phyloP scores from a whole-genome alignment of 495 filamentous ascomycete species.

The Penicillium silybi region DNA sequence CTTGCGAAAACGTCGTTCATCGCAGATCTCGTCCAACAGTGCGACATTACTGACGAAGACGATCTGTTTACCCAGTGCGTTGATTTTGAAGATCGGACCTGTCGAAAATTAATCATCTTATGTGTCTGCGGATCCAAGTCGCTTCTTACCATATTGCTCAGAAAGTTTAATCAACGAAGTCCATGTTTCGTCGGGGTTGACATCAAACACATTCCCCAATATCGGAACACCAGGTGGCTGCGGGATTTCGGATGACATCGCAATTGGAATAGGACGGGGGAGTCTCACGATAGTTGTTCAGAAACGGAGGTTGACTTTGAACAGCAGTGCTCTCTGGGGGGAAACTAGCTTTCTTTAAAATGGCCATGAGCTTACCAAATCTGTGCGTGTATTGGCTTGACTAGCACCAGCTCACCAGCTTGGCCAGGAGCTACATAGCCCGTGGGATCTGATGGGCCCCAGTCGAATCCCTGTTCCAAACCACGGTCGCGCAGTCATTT shows the following conservation, averaged over 20 bases:
- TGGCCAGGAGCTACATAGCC: no score
- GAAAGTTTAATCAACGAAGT: conserved; percentile 59
- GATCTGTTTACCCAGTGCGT: conserved; percentile 47
- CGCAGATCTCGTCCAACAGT: conserved; percentile 66
- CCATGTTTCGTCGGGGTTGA: conserved; percentile 60
- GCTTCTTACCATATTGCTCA: conserved; percentile 54
- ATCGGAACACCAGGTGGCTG: conserved; percentile 63
- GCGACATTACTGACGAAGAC: conserved; percentile 53
- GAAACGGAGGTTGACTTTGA: no score
- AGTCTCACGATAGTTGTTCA: no score
- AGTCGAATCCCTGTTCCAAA: no score
- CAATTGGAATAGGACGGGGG: no score
- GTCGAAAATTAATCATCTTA: not conserved
- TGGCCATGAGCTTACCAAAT: no score
- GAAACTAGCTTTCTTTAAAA: no score
- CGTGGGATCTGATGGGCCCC: no score
- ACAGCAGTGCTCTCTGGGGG: no score
- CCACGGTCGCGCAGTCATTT: no score
- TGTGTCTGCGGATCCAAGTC: not conserved
- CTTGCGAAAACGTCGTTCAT: conserved; percentile 69
- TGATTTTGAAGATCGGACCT: conserved; percentile 71
- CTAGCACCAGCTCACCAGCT: no score
- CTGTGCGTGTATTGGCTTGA: no score
- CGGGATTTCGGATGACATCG: conserved; percentile 53
- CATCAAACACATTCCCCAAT: conserved; percentile 63